phyloP scores from a whole-genome alignment of 768 basidiomycete genomes.

The Agaricus bisporus region DNA sequence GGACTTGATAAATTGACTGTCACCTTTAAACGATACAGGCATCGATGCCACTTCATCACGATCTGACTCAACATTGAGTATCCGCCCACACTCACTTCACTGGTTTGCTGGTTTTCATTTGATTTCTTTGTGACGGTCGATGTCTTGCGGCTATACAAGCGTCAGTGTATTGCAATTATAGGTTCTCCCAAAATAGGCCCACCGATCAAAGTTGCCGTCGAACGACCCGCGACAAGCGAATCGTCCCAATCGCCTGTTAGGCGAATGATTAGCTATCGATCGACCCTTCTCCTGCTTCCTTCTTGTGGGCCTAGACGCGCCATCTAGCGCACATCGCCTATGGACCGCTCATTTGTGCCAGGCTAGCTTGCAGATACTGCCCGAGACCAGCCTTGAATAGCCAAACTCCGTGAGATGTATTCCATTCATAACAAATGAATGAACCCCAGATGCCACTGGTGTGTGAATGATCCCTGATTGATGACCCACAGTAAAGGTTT shows the following conservation, averaged over 20 bases:
- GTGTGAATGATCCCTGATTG: slow-evolving; percentile 5
- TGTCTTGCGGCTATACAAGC: background rate
- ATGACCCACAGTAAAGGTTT: slow-evolving; percentile 6
- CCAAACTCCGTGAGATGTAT: background rate
- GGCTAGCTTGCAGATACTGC: background rate
- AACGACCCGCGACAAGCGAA: slow-evolving; percentile 6
- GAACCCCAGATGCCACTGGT: slow-evolving; percentile 6
- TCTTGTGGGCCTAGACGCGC: background rate
- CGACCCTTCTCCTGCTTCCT: background rate
- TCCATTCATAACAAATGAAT: slow-evolving; percentile 2
- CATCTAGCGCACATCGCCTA: background rate
- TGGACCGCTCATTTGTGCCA: background rate
- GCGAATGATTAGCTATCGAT: slow-evolving; percentile 5
- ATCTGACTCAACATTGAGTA: background rate
- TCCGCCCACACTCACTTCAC: background rate
- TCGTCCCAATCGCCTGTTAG: slow-evolving; percentile 4
- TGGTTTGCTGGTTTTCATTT: background rate
- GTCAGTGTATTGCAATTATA: background rate
- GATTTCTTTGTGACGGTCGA: background rate
- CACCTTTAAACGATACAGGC: slow-evolving; percentile 4
- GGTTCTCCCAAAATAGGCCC: background rate
- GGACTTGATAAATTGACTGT: slow-evolving; percentile 7
- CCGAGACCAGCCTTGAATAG: background rate
- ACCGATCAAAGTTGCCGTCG: slow-evolving; percentile 5
- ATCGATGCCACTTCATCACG: background rate